Evolutionary conservation across 2,329 filamentous ascomycete genomes (phyloP).

Genomic region (Clarireedia monteithiana): DNA sequence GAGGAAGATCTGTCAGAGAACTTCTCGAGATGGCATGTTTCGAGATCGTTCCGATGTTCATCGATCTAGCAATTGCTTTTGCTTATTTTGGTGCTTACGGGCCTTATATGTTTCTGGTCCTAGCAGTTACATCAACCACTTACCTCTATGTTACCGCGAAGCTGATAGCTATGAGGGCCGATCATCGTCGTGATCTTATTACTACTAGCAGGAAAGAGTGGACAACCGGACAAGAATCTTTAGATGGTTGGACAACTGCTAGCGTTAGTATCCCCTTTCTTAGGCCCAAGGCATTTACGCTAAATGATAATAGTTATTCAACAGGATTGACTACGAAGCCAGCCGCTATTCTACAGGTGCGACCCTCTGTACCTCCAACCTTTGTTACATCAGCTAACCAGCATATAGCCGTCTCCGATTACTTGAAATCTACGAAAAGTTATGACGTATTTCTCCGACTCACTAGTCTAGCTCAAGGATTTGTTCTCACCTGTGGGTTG

Average conservation of each 20-base stretch:
- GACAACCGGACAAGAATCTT: slow-evolving; percentile 31
- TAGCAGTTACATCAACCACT: slow-evolving; percentile 37
- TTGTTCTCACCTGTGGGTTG: slow-evolving; percentile 43
- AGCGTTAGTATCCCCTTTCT: slow-evolving; percentile 25
- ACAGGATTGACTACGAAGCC: slow-evolving; percentile 45
- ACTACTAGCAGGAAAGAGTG: slow-evolving; percentile 29
- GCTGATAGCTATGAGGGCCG: slow-evolving; percentile 27
- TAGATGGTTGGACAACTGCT: slow-evolving; percentile 34
- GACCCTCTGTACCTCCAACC: too few relatives aligned
- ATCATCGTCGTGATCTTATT: slow-evolving; percentile 31
- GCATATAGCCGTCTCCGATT: slow-evolving; percentile 29
- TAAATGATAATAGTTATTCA: slow-evolving; percentile 37
- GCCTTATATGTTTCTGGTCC: slow-evolving; percentile 46
- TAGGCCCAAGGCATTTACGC: not conserved
- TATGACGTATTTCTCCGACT: slow-evolving; percentile 31
- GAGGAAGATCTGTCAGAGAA: slow-evolving; percentile 51
- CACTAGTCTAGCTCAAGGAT: slow-evolving; percentile 44
- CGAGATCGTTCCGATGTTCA: slow-evolving; percentile 50
- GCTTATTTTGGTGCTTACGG: slow-evolving; percentile 53
- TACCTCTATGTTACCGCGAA: slow-evolving; percentile 45
- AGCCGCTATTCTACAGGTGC: slow-evolving; percentile 36
- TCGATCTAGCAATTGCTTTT: slow-evolving; percentile 55
- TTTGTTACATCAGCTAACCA: too few relatives aligned
- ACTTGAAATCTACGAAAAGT: slow-evolving; percentile 30
- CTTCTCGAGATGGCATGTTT: slow-evolving; percentile 54